A percentile compares a stretch with the other conserved stretches of the same genome.
Conservation (phyloP, 176 grass and related monocot genomes). For the Carex littledalei region DNA sequence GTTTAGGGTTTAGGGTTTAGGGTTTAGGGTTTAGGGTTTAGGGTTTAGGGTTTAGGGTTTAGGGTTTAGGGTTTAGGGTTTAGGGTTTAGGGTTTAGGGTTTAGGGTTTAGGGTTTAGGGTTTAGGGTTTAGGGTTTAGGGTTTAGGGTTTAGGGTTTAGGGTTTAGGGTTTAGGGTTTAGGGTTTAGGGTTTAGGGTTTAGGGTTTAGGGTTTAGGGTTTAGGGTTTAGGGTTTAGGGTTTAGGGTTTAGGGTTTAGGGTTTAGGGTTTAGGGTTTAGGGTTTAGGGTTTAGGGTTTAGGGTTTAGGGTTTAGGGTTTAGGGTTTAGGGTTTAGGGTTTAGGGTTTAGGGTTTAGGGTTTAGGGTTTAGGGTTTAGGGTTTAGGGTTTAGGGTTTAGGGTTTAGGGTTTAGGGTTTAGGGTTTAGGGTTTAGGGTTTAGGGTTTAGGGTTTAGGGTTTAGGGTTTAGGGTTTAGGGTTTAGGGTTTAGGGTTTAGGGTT, state of each 20-base stretch:
- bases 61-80: conserved; percentile 17
- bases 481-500: conserved; percentile 10
- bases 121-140: conserved; percentile 12
- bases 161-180: conserved; percentile 21
- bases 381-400: background rate
- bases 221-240: background rate
- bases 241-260: conserved; percentile 19
- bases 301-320: conserved; percentile 11
- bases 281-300: background rate
- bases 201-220: background rate
- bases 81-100: conserved; percentile 21
- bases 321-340: conserved; percentile 6
- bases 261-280: background rate
- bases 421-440: background rate
- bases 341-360: background rate
- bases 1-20: background rate
- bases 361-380: background rate
- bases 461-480: conserved; percentile 10
- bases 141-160: conserved; percentile 11
- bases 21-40: background rate
- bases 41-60: conserved; percentile 14
- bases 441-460: conserved; percentile 10
- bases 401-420: conserved; percentile 15
- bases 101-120: conserved; percentile 9
- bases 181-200: background rate